These are phyloP conservation scores for Dactylellina drechsleri DNA, from an alignment of 2,329 filamentous ascomycete genomes.

Conservation along the genomic window DNA sequence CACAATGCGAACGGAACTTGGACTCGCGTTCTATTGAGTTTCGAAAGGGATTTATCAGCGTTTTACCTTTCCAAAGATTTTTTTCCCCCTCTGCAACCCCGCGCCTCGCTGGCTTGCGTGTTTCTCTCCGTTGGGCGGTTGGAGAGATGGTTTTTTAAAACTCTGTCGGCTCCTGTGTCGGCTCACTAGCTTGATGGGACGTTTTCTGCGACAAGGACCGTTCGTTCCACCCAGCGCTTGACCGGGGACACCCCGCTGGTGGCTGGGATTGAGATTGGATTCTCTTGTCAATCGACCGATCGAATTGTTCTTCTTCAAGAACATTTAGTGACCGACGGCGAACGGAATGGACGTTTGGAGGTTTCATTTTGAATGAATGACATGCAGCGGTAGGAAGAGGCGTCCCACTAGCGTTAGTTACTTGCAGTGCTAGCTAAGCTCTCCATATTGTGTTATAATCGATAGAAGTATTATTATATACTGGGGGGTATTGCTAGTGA, in stretches of 20 bases:
- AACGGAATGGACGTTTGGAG: background rate
- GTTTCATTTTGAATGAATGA: no score
- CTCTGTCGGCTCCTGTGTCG: no score
- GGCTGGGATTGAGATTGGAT: slow-evolving; percentile 20
- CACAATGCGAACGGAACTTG: slow-evolving; percentile 15
- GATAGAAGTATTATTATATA: no score
- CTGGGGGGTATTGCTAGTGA: no score
- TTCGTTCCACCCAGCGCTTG: slow-evolving; percentile 8
- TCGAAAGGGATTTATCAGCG: background rate
- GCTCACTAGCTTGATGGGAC: background rate
- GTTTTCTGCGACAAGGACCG: slow-evolving; percentile 8
- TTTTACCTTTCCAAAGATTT: background rate
- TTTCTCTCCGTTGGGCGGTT: background rate
- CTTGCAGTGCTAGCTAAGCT: no score
- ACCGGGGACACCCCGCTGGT: background rate
- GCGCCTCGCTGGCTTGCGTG: slow-evolving; percentile 43
- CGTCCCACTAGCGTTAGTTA: no score
- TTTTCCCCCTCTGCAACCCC: background rate
- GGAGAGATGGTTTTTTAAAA: no score
- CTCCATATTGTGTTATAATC: no score
- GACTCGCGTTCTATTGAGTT: slow-evolving; percentile 42
- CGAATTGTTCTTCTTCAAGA: background rate
- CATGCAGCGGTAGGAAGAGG: no score
- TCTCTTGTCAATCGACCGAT: slow-evolving; percentile 35
- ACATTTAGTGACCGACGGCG: background rate